Conservation (phyloP, 2,329 filamentous ascomycete species). For the Diplodia seriata region DNA sequence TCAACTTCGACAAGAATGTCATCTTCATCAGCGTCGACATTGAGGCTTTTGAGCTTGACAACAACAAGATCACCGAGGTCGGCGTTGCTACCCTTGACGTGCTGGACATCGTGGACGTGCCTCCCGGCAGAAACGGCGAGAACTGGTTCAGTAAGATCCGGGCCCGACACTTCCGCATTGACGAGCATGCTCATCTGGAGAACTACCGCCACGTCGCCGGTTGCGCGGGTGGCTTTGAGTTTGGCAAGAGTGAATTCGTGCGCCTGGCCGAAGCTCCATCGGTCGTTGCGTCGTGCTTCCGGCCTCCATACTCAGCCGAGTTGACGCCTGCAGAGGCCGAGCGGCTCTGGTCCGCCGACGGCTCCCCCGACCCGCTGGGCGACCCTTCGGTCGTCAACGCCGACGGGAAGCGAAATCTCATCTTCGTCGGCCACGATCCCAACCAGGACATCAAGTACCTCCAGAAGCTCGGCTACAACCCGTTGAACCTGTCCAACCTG, state of each 20-base stretch:
- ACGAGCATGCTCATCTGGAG: constrained; percentile 68
- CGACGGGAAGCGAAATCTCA: constrained; percentile 62
- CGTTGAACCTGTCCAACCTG: constrained; percentile 61
- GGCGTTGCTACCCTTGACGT: constrained; percentile 85
- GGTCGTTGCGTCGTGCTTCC: constrained; percentile 62
- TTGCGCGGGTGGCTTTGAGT: constrained; percentile 76
- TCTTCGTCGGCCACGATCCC: constrained; percentile 82
- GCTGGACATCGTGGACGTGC: constrained; percentile 58
- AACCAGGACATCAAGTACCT: constrained; percentile 73
- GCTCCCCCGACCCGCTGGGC: not conserved
- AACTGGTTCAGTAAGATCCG: constrained; percentile 73
- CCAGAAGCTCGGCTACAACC: constrained; percentile 67
- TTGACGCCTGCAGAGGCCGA: constrained; percentile 5
- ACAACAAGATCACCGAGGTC: constrained; percentile 78
- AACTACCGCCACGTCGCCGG: constrained; percentile 75
- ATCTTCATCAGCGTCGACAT: constrained; percentile 83
- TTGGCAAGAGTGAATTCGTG: constrained; percentile 69
- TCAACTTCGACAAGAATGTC: constrained; percentile 59
- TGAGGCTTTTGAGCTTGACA: constrained; percentile 76
- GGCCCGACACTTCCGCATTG: constrained; percentile 77
- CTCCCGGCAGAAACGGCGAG: constrained; percentile 67
- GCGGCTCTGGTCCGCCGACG: constrained; percentile 13
- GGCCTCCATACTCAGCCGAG: constrained; percentile 59
- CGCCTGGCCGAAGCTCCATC: constrained; percentile 52
- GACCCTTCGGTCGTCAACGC: constrained; percentile 34